Conservation (phyloP, 768 basidiomycete species). For the Paxillus rubicundulus region DNA sequence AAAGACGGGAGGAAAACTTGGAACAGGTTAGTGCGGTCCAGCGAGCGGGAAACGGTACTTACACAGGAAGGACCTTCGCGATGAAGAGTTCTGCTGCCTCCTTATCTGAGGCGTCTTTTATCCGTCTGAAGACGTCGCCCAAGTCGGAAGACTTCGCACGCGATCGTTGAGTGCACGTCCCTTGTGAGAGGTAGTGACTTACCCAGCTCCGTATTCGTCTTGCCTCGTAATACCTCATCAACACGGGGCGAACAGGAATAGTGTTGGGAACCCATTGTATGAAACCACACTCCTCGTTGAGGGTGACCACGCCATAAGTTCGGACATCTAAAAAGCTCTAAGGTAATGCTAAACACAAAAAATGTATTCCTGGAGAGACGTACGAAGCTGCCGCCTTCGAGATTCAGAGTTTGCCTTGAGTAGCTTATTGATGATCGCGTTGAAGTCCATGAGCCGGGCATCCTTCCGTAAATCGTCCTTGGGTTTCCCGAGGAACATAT, state of each 20-base stretch:
- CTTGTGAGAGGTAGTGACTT: constrained; percentile 14
- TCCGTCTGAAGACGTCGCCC: constrained; percentile 42
- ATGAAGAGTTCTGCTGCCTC: constrained; percentile 52
- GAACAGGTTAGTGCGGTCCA: not conserved
- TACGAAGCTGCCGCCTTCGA: constrained; percentile 84
- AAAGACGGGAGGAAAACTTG: constrained; percentile 80
- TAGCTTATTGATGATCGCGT: constrained; percentile 94
- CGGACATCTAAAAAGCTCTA: constrained; percentile 60
- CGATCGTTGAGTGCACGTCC: not conserved
- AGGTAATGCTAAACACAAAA: not conserved
- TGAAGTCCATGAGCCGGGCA: constrained; percentile 96
- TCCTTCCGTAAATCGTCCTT: constrained; percentile 98
- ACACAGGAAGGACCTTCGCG: constrained; percentile 57
- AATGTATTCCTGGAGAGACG: constrained; percentile 27
- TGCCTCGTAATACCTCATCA: constrained; percentile 64
- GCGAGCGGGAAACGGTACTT: constrained; percentile 19
- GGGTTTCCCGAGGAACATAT: constrained; percentile 94
- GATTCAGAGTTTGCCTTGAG: constrained; percentile 93
- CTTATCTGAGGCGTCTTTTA: constrained; percentile 50
- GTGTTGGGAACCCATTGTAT: constrained; percentile 99
- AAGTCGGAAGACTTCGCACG: constrained; percentile 43
- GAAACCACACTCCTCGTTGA: constrained; percentile 96
- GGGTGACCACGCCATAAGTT: constrained; percentile 96
- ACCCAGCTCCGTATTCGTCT: constrained; percentile 50
- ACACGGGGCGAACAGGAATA: constrained; percentile 71